Percentiles rank a stretch among this genome's conserved stretches.
These are phyloP conservation scores for Botryosphaeria dothidea DNA, from an alignment of 2,329 filamentous ascomycete genomes.

Conservation along the genomic window DNA sequence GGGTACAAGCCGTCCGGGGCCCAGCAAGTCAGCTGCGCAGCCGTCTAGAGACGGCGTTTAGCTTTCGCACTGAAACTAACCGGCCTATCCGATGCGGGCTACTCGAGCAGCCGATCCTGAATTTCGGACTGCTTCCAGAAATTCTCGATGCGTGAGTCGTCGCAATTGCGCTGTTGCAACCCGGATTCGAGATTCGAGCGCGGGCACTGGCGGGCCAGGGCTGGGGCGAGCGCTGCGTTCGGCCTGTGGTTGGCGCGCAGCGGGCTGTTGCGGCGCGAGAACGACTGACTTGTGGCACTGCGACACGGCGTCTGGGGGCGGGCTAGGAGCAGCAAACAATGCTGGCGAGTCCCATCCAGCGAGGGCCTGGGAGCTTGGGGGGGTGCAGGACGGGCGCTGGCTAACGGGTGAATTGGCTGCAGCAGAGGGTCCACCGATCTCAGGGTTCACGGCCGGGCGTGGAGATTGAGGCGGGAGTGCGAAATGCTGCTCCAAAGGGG, in stretches of 20 bases:
- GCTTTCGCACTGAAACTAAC: slow-evolving; percentile 8
- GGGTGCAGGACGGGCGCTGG: background rate
- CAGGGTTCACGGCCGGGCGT: slow-evolving; percentile 2
- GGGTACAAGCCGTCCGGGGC: slow-evolving; percentile 14
- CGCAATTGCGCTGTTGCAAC: slow-evolving; percentile 8
- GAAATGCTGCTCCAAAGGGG: slow-evolving; percentile 1
- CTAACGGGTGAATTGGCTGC: slow-evolving; percentile 11
- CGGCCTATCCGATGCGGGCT: slow-evolving; percentile 16
- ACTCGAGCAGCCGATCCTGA: slow-evolving; percentile 6
- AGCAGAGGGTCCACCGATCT: slow-evolving; percentile 16
- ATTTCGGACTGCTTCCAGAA: slow-evolving; percentile 14
- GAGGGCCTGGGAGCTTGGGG: background rate
- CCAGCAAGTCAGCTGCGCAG: slow-evolving; percentile 17
- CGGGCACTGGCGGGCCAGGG: background rate
- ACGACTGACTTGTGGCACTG: slow-evolving; percentile 10
- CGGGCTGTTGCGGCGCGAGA: slow-evolving; percentile 12
- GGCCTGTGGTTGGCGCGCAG: slow-evolving; percentile 4
- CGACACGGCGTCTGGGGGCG: slow-evolving; percentile 8
- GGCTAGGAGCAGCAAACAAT: slow-evolving; percentile 12
- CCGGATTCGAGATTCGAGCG: slow-evolving; percentile 8
- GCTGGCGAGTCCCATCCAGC: slow-evolving; percentile 1
- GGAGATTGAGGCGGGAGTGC: slow-evolving; percentile 2
- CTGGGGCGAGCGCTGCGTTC: slow-evolving; percentile 9
- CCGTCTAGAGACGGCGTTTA: slow-evolving; percentile 14
- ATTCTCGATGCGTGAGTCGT: slow-evolving; percentile 7